A percentile compares a stretch with the other conserved stretches of the same genome.
phyloP scores from a whole-genome alignment of 176 grass and related monocot species.

The Carex littledalei region DNA sequence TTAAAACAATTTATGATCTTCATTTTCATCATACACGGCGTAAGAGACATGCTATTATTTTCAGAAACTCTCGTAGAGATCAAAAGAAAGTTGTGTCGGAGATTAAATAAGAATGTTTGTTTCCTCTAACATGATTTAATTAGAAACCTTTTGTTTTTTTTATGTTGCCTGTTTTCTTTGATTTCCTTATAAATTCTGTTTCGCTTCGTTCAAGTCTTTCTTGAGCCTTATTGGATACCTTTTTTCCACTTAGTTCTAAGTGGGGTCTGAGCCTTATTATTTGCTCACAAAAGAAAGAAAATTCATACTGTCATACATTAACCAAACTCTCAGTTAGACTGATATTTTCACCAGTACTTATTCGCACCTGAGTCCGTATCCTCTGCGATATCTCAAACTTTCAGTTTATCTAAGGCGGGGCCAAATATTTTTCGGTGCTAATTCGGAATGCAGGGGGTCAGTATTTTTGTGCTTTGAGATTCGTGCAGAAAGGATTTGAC shows the following conservation, averaged over 20 bases:
- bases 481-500: too few species aligned
- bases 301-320: background rate
- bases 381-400: too few species aligned
- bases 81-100: background rate
- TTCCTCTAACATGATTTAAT: background rate
- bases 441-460: too few species aligned
- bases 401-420: too few species aligned
- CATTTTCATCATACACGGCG: background rate
- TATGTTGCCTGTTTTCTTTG: background rate
- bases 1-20: background rate
- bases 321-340: background rate
- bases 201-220: background rate
- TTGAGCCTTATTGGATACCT: background rate
- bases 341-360: background rate
- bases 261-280: background rate
- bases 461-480: too few species aligned
- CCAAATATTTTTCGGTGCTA: too few species aligned
- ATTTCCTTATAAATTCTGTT: background rate
- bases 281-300: background rate
- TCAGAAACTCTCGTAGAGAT: background rate
- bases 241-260: background rate
- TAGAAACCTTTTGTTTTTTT: background rate
- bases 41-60: background rate
- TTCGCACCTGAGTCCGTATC: too few species aligned
- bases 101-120: background rate